A percentile compares a stretch with the other conserved stretches of the same genome.
Evolutionary conservation across 2,329 filamentous ascomycete genomes (phyloP).

Genomic region (Alternaria atra): DNA sequence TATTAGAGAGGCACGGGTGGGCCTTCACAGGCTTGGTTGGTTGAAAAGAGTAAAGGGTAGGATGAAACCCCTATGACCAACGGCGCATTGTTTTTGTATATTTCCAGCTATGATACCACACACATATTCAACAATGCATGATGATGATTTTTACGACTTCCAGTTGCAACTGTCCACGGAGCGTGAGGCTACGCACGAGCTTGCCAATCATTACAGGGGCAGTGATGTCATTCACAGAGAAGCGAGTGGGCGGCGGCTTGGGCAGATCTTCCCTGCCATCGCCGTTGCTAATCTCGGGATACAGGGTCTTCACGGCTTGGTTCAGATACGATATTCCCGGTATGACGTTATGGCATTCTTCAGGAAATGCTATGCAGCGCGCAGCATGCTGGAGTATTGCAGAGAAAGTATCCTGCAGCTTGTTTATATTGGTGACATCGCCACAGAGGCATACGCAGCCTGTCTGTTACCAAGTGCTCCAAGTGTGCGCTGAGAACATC

Average conservation of each 20-base stretch:
- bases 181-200: neutral
- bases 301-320: constrained; percentile 14
- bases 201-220: constrained; percentile 10
- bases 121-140: constrained; percentile 30
- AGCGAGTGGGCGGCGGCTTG: constrained; percentile 9
- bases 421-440: neutral
- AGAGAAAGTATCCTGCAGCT: neutral
- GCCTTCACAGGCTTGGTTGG: constrained; percentile 33
- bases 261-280: constrained; percentile 11
- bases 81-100: constrained; percentile 17
- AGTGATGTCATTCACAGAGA: constrained; percentile 34
- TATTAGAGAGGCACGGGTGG: constrained; percentile 23
- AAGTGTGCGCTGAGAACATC: constrained; percentile 2
- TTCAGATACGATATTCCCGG: neutral
- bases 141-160: neutral
- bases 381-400: neutral
- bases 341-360: constrained; percentile 1
- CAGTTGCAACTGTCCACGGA: neutral
- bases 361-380: neutral
- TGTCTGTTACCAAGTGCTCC: constrained; percentile 3
- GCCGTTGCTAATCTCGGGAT: constrained; percentile 1
- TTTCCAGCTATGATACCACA: constrained; percentile 44
- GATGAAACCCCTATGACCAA: constrained; percentile 1
- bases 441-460: constrained; percentile 1
- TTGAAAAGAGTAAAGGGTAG: constrained; percentile 1